Conservation (phyloP, 164 flowering plant genomes). For the Warburgia ugandensis region DNA sequence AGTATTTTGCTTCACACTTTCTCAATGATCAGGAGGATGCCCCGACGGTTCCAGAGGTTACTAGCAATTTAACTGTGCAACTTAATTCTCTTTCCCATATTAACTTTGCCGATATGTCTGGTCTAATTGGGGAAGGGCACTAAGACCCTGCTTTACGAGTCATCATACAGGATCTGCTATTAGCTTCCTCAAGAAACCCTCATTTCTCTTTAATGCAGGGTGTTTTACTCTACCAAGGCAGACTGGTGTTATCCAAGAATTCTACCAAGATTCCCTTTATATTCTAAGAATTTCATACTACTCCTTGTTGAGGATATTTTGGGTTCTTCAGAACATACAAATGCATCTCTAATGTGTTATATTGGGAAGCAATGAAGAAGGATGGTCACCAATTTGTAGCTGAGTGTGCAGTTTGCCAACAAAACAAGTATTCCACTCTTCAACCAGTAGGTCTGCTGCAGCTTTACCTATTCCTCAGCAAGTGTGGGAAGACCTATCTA, state of each 20-base stretch:
- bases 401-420: constrained; percentile 1
- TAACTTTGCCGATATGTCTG: background rate
- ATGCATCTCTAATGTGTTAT: too few species aligned
- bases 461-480: constrained; percentile 4
- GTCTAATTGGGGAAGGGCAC: too few species aligned
- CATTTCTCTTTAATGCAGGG: too few species aligned
- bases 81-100: background rate
- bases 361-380: too few species aligned
- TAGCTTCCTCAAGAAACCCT: too few species aligned
- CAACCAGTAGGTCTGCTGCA: background rate
- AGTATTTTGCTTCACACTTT: background rate
- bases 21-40: too few species aligned
- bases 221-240: too few species aligned
- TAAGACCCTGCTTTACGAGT: too few species aligned
- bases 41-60: background rate
- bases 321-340: too few species aligned
- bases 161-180: too few species aligned
- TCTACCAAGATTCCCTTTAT: background rate
- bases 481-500: constrained; percentile 1
- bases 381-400: background rate
- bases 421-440: background rate
- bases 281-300: background rate
- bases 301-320: constrained; percentile 2
- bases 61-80: background rate
- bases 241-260: too few species aligned